phyloP scores from a whole-genome alignment of 306 rosid species.

The Ormosia semicastrata region DNA sequence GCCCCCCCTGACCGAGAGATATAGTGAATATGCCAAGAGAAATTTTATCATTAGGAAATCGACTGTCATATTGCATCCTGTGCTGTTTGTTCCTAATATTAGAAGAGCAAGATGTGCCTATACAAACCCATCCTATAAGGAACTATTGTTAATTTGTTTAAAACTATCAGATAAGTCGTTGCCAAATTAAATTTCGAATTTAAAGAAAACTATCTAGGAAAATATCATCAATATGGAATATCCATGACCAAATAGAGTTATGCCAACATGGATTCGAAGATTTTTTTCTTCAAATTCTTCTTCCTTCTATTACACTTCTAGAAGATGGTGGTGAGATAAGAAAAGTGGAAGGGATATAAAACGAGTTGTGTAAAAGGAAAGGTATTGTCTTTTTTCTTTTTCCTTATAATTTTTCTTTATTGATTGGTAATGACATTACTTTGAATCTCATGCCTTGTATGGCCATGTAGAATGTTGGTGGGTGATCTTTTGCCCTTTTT shows the following conservation, averaged over 20 bases:
- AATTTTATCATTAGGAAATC: not conserved
- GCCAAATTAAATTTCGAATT: not conserved
- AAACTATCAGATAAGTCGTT: not conserved
- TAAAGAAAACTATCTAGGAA: conserved; percentile 1
- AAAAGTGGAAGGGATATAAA: conserved; percentile 22
- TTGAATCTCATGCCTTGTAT: conserved; percentile 59
- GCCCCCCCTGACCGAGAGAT: not conserved
- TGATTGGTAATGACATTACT: conserved; percentile 21
- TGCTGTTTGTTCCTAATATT: not conserved
- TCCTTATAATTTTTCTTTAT: not conserved
- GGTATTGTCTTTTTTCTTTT: not conserved
- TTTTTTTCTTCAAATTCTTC: not conserved
- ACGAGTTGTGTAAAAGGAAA: conserved; percentile 32
- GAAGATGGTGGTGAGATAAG: conserved; percentile 24
- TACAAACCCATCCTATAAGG: not conserved
- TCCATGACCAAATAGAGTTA: not conserved
- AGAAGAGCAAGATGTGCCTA: not conserved
- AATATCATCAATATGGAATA: not conserved
- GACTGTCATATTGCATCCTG: not conserved
- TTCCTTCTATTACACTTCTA: not conserved
- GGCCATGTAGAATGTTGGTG: conserved; percentile 21
- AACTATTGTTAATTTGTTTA: not conserved
- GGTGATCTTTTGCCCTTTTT: not conserved
- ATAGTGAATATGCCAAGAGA: not conserved
- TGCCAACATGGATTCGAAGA: not conserved